Base-by-base conservation (phyloP, 352 stramenopile species). In the Pythium aphanidermatum region DNA sequence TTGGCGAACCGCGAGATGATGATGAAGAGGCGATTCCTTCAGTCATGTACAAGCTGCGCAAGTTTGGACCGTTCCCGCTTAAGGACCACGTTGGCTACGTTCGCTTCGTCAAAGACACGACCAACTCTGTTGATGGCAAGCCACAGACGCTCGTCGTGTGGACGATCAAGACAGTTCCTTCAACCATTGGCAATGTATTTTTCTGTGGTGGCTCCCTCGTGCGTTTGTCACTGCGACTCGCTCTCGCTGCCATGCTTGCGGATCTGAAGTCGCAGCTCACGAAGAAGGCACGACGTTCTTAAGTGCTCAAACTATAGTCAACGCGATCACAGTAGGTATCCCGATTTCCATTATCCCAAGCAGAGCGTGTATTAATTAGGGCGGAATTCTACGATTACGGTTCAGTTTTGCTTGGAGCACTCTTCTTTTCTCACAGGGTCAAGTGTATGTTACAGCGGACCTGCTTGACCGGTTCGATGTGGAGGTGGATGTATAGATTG, bases 81-180 rank as follows among this genome's bases (percentile, higher is more conserved):
- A 26, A 68, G 41, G 63, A 70, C 37, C 71, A 86, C 34, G 53
- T 78, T 5, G 74, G 62, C 9, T 68, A 68, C 24, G 69, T 83
- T 46, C 70, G 73, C 32, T 90, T 90, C 37, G 54, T 90, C 25
- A 62, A 68, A 35, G 70, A 82, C 50, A 50, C 47, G 23, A 54
- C 5, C 31, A 46, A 26, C 5, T 11, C 29, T 19, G 27, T 12
- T 20, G 41, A 28, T 16, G 44, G 38, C 1, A 42, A 36, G n/a
- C 51, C 53, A 2, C 51, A 42, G 56, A 74, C 71, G 27, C 59
- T 79, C 25, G 66, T 83, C 40, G 36, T 74, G 19, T 83, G 75
- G 75, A 70, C 54, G 30, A 63, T 67, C 45, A 87, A 87, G 68
- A 66, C 71, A 26, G 73, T 59, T 14, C 72, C 75, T 12, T 67